These are phyloP conservation scores for Helminthosporium solani DNA, from an alignment of 2,329 filamentous ascomycete genomes.

Conservation along the genomic window DNA sequence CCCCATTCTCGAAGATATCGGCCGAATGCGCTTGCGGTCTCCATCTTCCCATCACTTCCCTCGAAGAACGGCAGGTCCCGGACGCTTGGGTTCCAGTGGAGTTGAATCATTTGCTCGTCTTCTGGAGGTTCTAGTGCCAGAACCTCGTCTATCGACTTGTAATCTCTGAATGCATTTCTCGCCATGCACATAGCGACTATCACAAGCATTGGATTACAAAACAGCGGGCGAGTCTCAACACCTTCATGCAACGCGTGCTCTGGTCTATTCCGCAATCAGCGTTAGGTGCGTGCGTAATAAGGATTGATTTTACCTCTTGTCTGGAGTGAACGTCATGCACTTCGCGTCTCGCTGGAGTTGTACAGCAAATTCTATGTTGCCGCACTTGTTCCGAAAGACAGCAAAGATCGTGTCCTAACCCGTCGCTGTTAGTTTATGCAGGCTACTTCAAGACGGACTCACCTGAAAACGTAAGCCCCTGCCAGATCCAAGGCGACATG, in stretches of 20 bases:
- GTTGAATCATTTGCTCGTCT: conserved; percentile 9
- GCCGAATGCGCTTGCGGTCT: conserved; percentile 5
- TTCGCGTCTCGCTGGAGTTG: conserved; percentile 10
- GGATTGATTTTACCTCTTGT: conserved; percentile 11
- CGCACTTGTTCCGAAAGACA: conserved; percentile 10
- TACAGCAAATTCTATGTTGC: conserved; percentile 13
- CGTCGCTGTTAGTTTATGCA: conserved; percentile 10
- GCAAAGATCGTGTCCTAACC: conserved; percentile 12
- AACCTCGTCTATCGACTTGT: conserved; percentile 11
- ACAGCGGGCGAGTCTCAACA: conserved; percentile 10
- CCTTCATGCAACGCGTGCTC: conserved; percentile 12
- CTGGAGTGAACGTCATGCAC: conserved; percentile 10
- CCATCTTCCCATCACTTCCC: conserved; percentile 9
- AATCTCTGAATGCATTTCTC: conserved; percentile 12
- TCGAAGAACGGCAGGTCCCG: conserved; percentile 5
- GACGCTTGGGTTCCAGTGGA: conserved; percentile 9
- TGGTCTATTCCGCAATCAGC: conserved; percentile 11
- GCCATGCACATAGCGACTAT: conserved; percentile 9
- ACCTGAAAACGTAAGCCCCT: conserved; percentile 11
- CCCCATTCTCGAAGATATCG: conserved; percentile 9
- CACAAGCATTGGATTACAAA: conserved; percentile 13
- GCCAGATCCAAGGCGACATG: conserved; percentile 6
- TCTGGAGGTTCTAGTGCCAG: conserved; percentile 11
- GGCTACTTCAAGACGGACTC: conserved; percentile 7
- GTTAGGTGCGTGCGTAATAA: conserved; percentile 8